These are phyloP conservation scores for Elongisporangium undulatum DNA, from an alignment of 352 stramenopile species.

Conservation along the genomic window DNA sequence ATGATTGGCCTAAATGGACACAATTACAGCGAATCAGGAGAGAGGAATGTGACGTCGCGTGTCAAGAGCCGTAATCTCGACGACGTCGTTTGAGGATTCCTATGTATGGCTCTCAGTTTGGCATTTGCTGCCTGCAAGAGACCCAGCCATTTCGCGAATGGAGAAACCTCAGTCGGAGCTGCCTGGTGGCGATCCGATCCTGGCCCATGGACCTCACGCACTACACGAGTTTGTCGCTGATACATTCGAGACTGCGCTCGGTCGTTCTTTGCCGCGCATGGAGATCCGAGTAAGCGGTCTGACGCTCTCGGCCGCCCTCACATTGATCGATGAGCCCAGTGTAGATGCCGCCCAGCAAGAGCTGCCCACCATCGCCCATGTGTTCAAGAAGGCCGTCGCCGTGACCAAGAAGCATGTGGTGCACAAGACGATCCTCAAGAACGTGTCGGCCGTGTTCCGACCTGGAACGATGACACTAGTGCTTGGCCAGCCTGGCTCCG, in stretches of 20 bases:
- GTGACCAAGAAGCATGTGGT: conserved; percentile 37
- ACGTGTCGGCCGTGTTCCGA: conserved; percentile 39
- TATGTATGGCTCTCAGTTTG: too few relatives aligned
- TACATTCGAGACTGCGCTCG: conserved; percentile 27
- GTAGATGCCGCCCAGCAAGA: conserved; percentile 9
- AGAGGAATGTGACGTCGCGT: too few relatives aligned
- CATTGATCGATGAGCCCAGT: conserved; percentile 11
- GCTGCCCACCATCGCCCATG: conserved; percentile 39
- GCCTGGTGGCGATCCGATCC: conserved; percentile 7
- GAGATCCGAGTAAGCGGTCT: conserved; percentile 20
- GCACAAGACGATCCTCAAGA: conserved; percentile 39
- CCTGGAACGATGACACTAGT: conserved; percentile 34
- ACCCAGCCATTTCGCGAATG: too few relatives aligned
- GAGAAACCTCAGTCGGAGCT: too few relatives aligned
- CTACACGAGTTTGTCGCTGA: conserved; percentile 32
- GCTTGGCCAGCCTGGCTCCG: conserved; percentile 24
- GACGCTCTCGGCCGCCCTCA: conserved; percentile 13
- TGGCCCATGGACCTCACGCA: conserved; percentile 22
- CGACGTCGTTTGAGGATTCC: too few relatives aligned
- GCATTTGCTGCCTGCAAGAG: too few relatives aligned
- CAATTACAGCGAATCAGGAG: too few relatives aligned
- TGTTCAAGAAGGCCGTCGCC: conserved; percentile 27
- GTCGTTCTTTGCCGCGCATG: conserved; percentile 35
- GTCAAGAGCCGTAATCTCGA: too few relatives aligned
- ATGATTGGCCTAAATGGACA: too few relatives aligned